Conservation (phyloP, 768 basidiomycete species). For the Xerocomellus amylosporus region DNA sequence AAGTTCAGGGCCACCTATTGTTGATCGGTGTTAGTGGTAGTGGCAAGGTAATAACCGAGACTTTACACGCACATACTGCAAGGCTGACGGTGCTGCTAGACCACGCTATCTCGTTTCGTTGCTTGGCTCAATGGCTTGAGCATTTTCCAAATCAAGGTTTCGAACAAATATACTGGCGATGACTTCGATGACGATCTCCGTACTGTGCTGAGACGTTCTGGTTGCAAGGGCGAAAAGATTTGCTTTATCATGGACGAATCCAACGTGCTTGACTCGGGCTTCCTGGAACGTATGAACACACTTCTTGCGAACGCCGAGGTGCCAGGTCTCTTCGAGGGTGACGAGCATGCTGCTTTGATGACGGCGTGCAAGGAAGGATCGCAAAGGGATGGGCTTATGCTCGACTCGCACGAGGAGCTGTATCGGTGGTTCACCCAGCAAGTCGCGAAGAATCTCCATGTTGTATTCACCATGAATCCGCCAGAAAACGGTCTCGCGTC, state of each 20-base stretch:
- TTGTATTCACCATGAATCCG: constrained; percentile 99
- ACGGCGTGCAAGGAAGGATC: constrained; percentile 99
- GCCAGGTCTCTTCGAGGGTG: constrained; percentile 99
- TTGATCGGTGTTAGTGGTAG: constrained; percentile 98
- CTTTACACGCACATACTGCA: constrained; percentile 1
- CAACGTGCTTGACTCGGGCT: constrained; percentile 97
- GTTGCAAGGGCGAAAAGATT: constrained; percentile 98
- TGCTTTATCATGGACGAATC: constrained; percentile 99
- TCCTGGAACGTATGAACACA: constrained; percentile 99
- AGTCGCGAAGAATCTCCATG: constrained; percentile 96
- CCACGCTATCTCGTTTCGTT: constrained; percentile 95
- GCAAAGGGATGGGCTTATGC: constrained; percentile 97
- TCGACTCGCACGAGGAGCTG: constrained; percentile 96
- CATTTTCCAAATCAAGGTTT: constrained; percentile 99
- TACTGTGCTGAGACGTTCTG: constrained; percentile 89
- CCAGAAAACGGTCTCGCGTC: constrained; percentile 95
- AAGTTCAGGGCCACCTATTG: constrained; percentile 93
- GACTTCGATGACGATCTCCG: constrained; percentile 98
- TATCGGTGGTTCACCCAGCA: constrained; percentile 99
- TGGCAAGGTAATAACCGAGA: constrained; percentile 72
- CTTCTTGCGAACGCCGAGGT: constrained; percentile 99
- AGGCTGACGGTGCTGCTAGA: constrained; percentile 48
- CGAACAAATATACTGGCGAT: constrained; percentile 97
- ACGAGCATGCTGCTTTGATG: constrained; percentile 97
- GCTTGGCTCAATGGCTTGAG: constrained; percentile 99